These are phyloP conservation scores for Posidonia australis DNA, from an alignment of 106 monocot genomes.

Conservation along the genomic window DNA sequence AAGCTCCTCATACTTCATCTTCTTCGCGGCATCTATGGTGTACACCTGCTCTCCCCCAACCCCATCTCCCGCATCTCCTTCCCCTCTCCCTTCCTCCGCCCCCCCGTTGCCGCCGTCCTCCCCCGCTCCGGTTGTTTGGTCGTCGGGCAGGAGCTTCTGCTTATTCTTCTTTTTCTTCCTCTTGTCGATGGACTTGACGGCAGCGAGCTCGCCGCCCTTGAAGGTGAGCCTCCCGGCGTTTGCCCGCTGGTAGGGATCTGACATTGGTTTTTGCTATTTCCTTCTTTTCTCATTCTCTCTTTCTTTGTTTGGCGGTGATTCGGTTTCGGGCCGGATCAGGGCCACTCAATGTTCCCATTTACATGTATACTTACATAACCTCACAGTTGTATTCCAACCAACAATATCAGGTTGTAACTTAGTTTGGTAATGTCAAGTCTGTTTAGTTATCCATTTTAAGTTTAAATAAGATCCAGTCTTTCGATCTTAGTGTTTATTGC, in stretches of 20 bases:
- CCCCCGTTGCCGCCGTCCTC: conserved; percentile 1
- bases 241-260: not conserved
- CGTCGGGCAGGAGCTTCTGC: conserved; percentile 22
- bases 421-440: too few relatives aligned
- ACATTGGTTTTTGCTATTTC: not conserved
- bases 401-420: too few relatives aligned
- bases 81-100: conserved; percentile 1
- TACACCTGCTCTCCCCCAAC: conserved; percentile 20
- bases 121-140: not conserved
- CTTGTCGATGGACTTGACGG: conserved; percentile 35
- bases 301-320: too few relatives aligned
- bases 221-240: conserved; percentile 7
- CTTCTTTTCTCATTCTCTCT: too few relatives aligned
- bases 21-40: conserved; percentile 92
- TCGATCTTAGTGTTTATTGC: too few relatives aligned
- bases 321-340: too few relatives aligned
- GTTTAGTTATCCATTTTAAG: too few relatives aligned
- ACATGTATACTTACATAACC: too few relatives aligned
- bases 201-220: conserved; percentile 76
- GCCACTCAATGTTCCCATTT: too few relatives aligned
- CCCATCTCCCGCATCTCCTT: conserved; percentile 11
- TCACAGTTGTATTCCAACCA: too few relatives aligned
- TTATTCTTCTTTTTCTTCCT: conserved; percentile 48
- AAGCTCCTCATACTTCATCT: conserved; percentile 98
- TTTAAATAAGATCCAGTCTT: too few relatives aligned